A percentile compares a stretch with the other conserved stretches of the same genome.
Conservation (phyloP, 2,329 filamentous ascomycete genomes). For the Colletotrichum sp. region DNA sequence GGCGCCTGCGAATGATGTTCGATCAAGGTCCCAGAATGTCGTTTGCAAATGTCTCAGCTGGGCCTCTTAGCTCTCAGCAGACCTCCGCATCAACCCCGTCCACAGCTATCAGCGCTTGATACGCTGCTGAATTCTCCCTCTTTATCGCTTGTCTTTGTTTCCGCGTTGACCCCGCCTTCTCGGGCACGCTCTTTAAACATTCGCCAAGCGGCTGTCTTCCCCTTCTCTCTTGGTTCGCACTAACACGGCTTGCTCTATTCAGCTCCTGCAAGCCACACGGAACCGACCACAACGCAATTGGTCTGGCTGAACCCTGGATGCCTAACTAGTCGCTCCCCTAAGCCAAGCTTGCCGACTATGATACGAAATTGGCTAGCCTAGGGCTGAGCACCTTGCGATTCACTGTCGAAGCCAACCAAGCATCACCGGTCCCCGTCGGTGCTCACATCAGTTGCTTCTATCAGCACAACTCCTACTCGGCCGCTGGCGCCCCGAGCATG, state of each 20-base stretch:
- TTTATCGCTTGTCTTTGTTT: not conserved
- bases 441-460: not conserved
- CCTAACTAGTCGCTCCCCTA: slow-evolving; percentile 24
- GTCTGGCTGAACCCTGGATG: slow-evolving; percentile 18
- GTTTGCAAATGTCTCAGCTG: not conserved
- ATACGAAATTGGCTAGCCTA: slow-evolving; percentile 27
- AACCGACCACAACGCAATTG: slow-evolving; percentile 26
- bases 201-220: not conserved
- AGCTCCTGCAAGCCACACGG: slow-evolving; percentile 41
- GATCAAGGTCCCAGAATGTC: not conserved
- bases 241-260: slow-evolving; percentile 27
- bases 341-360: slow-evolving; percentile 28
- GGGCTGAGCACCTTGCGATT: slow-evolving; percentile 24
- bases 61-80: not conserved
- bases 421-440: not conserved
- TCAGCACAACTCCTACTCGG: not conserved
- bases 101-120: not conserved
- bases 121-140: not conserved
- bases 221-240: not conserved
- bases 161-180: slow-evolving; percentile 23
- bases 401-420: not conserved
- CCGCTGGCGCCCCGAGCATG: not conserved
- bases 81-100: not conserved
- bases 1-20: not conserved
- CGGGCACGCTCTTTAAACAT: not conserved